Conservation (phyloP, 2,329 filamentous ascomycete species). For the Lachnellula occidentalis region DNA sequence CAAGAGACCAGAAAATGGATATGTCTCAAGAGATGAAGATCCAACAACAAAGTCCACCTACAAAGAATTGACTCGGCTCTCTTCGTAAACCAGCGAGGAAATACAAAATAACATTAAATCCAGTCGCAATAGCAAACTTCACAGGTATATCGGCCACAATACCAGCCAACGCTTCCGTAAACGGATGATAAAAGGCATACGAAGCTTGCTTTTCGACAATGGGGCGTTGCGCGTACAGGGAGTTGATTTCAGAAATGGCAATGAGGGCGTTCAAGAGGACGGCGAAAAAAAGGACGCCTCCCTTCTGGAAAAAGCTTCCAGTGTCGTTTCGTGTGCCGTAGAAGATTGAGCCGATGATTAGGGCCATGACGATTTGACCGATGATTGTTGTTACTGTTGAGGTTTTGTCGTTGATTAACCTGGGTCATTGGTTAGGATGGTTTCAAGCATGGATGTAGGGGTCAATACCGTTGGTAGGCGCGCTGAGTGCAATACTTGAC, state of each 20-base stretch:
- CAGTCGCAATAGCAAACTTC: constrained; percentile 66
- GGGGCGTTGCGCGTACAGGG: constrained; percentile 75
- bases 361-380: constrained; percentile 43
- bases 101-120: constrained; percentile 78
- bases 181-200: constrained; percentile 88
- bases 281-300: constrained; percentile 63
- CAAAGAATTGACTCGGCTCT: constrained; percentile 74
- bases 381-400: constrained; percentile 50
- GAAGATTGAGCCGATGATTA: constrained; percentile 53
- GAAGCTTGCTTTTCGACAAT: constrained; percentile 87
- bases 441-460: constrained; percentile 37
- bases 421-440: too few species aligned
- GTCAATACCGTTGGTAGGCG: constrained; percentile 58
- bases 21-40: too few species aligned
- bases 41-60: too few species aligned
- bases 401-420: constrained; percentile 57
- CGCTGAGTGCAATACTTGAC: constrained; percentile 74
- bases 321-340: constrained; percentile 52
- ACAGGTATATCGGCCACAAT: constrained; percentile 85
- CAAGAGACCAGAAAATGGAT: too few species aligned
- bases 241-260: constrained; percentile 60
- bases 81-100: constrained; percentile 71
- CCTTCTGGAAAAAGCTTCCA: constrained; percentile 55
- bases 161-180: constrained; percentile 78
- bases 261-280: constrained; percentile 63